Evolutionary conservation across 1,284 basidiomycete species (phyloP).

Genomic region (Leccinum subfulvum): DNA sequence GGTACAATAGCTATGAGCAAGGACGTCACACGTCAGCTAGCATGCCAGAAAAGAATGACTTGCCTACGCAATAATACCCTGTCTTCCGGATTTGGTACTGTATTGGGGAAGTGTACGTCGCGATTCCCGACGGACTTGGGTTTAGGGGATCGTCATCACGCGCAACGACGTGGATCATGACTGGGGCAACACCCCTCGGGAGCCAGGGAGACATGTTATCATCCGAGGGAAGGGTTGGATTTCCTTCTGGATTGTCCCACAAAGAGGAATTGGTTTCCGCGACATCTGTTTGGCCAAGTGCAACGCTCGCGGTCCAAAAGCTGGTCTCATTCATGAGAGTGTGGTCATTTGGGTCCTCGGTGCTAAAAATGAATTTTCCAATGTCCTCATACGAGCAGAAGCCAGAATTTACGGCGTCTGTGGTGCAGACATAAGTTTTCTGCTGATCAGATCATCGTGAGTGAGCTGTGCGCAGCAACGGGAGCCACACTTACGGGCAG

Average conservation of each 20-base stretch:
- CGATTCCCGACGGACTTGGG: constrained; percentile 47
- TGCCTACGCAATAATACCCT: constrained; percentile 94
- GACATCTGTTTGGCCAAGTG: constrained; percentile 41
- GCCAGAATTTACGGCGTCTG: constrained; percentile 65
- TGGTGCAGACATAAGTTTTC: constrained; percentile 92
- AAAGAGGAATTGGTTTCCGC: constrained; percentile 30
- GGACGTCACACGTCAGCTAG: constrained; percentile 12
- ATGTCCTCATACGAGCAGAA: constrained; percentile 71
- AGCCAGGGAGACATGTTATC: constrained; percentile 50
- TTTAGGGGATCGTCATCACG: constrained; percentile 38
- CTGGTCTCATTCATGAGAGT: constrained; percentile 67
- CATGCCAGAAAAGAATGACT: constrained; percentile 31
- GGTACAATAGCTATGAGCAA: constrained; percentile 71
- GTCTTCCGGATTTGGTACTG: constrained; percentile 83
- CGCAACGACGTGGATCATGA: constrained; percentile 11
- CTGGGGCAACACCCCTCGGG: constrained; percentile 22
- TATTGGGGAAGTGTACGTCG: constrained; percentile 61
- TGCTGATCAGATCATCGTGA: constrained; percentile 41
- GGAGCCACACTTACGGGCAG: constrained; percentile 61
- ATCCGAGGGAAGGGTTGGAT: constrained; percentile 50
- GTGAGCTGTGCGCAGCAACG: constrained; percentile 11
- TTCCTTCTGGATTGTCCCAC: constrained; percentile 61
- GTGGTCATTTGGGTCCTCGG: constrained; percentile 49
- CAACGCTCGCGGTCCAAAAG: constrained; percentile 75
- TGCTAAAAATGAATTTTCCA: constrained; percentile 81